phyloP scores from a whole-genome alignment of 805 yeast species.

The Ogataea methanolica region DNA sequence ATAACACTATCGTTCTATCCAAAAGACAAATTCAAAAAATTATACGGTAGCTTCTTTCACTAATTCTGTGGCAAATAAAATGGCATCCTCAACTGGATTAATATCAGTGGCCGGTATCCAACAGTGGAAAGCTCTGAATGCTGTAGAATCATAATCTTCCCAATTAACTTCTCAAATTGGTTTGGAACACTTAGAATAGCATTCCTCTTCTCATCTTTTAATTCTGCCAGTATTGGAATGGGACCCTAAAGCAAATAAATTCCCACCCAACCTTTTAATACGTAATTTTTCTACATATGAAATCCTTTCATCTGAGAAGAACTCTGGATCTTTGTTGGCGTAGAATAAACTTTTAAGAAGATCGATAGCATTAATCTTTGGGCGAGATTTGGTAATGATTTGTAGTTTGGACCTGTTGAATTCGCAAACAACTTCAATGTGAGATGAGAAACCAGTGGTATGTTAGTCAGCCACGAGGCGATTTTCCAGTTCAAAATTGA shows the following conservation, averaged over 20 bases:
- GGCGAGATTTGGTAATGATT: conserved; percentile 34
- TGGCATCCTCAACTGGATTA: conserved; percentile 36
- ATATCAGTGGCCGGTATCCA: conserved; percentile 37
- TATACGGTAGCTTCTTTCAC: conserved; percentile 36
- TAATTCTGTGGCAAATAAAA: conserved; percentile 33
- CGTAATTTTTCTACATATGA: conserved; percentile 39
- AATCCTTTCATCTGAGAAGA: conserved; percentile 29
- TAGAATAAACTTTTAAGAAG: conserved; percentile 11
- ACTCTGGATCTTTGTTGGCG: conserved; percentile 9
- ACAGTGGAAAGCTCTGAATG: conserved; percentile 40
- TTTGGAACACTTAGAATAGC: conserved; percentile 31
- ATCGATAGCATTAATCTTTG: conserved; percentile 25
- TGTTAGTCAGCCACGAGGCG: conserved; percentile 28
- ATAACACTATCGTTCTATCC: conserved; percentile 27
- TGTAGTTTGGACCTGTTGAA: conserved; percentile 38
- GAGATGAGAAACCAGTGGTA: conserved; percentile 27
- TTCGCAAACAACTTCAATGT: conserved; percentile 21
- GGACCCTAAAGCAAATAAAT: conserved; percentile 30
- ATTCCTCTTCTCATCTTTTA: conserved; percentile 43
- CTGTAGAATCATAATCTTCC: conserved; percentile 35
- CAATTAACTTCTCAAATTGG: conserved; percentile 35
- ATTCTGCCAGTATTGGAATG: conserved; percentile 39
- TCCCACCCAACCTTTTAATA: conserved; percentile 35
- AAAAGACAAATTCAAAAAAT: conserved; percentile 37
- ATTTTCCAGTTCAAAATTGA: conserved; percentile 18